Base-by-base conservation (phyloP, 768 basidiomycete species). In the Boletus subparvulus region DNA sequence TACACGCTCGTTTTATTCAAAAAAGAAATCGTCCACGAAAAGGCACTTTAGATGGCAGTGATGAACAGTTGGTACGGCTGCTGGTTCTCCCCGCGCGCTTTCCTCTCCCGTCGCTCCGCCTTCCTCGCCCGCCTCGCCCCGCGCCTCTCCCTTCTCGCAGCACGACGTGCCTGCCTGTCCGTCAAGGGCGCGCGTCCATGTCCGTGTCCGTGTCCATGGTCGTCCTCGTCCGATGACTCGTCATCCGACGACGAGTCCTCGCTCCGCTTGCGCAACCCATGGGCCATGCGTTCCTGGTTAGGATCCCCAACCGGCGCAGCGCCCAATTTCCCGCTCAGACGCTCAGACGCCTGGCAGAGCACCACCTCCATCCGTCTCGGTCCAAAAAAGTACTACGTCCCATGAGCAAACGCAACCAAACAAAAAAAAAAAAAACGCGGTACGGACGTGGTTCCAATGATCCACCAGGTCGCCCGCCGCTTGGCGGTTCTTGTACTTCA, bases 361-460 rank as follows among this genome's bases (percentile, higher is more conserved):
- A 74, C 68, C 32, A 74, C 72, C n/a, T 80, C 74, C 60, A 82
- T 73, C 56, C 66, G 60, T 13, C 81, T 75, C 13, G 75, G 77
- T 42, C 75, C 73, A 54, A 82, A 82, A 71, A 81, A 82, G 67
- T 75, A 72, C 81, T 82, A 44, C 45, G 17, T 45, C 36, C 6
- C 2, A 24, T 32, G 4, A 60, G 32, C 21, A n/a, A 39, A 3
- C 16, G 10, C 30, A 43, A 35, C 6, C n/a, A 26, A 3, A 26
- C 3, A 26, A 3, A 26, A 7, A 43, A 2, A 0, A 3, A 17
- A 17, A 24, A 2, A 1, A n/a, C 37, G 16, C 14, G 19, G 7
- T 3, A 66, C 68, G 5, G 21, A 82, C 82, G 40, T 79, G 74
- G 55, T 83, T 83, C 82, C 82, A 83, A 51, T 70, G 67, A 50